Evolutionary conservation across 805 yeast genomes (phyloP), one percentile per base, ranked within the genome.

Genomic region (Ogataea corticis): DNA sequence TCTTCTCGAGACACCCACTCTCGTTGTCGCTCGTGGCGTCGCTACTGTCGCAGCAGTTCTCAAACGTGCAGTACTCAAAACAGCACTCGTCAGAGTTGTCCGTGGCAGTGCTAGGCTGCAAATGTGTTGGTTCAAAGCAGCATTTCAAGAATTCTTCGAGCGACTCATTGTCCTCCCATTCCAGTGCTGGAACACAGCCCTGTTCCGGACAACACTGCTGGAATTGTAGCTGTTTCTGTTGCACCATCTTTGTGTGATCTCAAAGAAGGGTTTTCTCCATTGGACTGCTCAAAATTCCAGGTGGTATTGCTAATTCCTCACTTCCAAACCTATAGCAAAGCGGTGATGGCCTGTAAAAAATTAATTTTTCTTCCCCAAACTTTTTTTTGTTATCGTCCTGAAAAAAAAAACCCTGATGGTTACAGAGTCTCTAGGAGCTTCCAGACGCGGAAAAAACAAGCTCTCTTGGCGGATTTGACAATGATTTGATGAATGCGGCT

Each of bases 1-100:
- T 5, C 13, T 28, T n/a, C 31, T 28, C 31, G 6, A 13, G 31
- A 28, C 31, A 28, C 31, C 9, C 9, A 13, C 6, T 11, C 6
- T 28, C 13, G 31, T 28, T n/a, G 31, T 12, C 6, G 14, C 14
- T 11, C 4, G 33, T 6, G 33, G 33, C 14, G 33, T 14, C 33
- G 16, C 15, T n/a, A 12, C 9, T 18, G 19, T 38, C 41, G 41
- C 41, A 38, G n/a, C 58, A 51, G 27, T 44, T 45, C 15, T 55
- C 63, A 38, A 59, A 55, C 32, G 56, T 49, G 42, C 63, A 59
- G 33, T 51, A 52, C 14, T 58, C 62, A 44, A 58, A 49, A 37
- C 62, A 59, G 38, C 59, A 57, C 21, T 59, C 63, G 5, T 45
- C 32, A 10, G 37, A 33, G 14, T 45, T 50, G 14, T 42, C 41